Conservation (phyloP, 305 asterid species). For the Solanum hybrid region DNA sequence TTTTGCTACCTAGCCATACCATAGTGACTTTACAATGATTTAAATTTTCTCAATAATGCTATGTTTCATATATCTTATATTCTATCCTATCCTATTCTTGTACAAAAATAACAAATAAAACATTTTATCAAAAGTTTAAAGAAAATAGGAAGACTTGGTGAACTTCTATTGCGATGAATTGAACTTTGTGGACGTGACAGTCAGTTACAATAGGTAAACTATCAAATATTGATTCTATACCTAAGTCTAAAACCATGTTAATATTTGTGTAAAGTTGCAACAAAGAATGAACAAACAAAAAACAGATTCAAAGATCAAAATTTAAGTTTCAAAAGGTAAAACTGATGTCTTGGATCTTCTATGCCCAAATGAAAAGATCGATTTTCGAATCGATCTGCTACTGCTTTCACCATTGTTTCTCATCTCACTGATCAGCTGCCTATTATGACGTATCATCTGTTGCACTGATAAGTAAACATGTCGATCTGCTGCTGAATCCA, state of each 20-base stretch:
- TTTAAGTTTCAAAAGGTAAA: conserved; percentile 26
- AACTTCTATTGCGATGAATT: no score
- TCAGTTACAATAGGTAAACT: not conserved
- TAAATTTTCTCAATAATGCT: not conserved
- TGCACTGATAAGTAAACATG: conserved; percentile 47
- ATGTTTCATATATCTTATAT: not conserved
- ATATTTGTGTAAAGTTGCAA: not conserved
- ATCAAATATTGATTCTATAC: not conserved
- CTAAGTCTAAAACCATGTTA: not conserved
- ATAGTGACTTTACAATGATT: not conserved
- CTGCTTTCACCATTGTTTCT: conserved; percentile 40
- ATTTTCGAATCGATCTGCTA: conserved; percentile 41
- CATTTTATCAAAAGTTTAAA: not conserved
- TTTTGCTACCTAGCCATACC: not conserved
- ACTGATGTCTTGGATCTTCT: conserved; percentile 51
- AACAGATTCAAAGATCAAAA: not conserved
- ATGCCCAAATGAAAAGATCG: conserved; percentile 61
- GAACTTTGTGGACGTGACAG: not conserved
- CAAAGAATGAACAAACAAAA: not conserved
- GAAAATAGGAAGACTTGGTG: not conserved
- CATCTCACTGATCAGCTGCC: conserved; percentile 15
- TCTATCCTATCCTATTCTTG: not conserved
- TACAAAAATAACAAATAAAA: not conserved
- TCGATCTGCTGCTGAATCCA: conserved; percentile 72
- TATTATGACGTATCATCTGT: conserved; percentile 37